Base-by-base conservation (phyloP, 805 yeast species). In the Candida broadrunensis region DNA sequence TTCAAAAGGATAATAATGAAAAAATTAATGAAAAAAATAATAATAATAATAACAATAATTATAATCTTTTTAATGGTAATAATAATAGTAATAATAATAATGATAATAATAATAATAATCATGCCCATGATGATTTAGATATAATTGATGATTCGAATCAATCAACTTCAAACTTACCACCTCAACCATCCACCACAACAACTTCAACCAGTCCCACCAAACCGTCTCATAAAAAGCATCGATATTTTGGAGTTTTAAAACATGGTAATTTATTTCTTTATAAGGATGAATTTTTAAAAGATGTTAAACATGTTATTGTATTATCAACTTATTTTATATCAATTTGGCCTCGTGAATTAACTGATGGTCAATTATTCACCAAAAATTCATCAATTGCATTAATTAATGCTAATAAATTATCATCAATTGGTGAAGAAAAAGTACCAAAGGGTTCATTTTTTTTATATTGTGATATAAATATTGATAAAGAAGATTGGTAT, bases 401-500 rank as follows among this genome's bases (percentile, higher is more conserved):
- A 11, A 62, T 85, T 24, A 53, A 53, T 25, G n/a, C 38, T 8
- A 18, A 17, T 21, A 44, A 46, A 31, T 33, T 43, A 21, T 36
- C 27, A 4, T 29, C 32, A 4, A 14, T 29, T 29, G 12, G 14
- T 14, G 32, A 29, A 5, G 14, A 26, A 9, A 52, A 47, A 2
- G 67, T 67, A 1, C 73, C 74, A 3, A 60, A 60, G 25, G 72
- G 72, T 3, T 60, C 74, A 3, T 65, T 69, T 51, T 91, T 76
- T 58, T 61, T 91, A 3, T 87, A 88, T 59, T 77, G 83, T 33
- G 95, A 88, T 50, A 74, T 80, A 36, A 88, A 89, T 49, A 75
- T 75, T 41, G 89, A 84, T 35, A 91, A 91, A 54, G 99, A 93
- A 60, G 96, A 91, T 58, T 83, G 97, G 85, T 93, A 91, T 58